Evolutionary conservation across 108 stramenopile species (phyloP).

Genomic region (Skeletonema grethae): DNA sequence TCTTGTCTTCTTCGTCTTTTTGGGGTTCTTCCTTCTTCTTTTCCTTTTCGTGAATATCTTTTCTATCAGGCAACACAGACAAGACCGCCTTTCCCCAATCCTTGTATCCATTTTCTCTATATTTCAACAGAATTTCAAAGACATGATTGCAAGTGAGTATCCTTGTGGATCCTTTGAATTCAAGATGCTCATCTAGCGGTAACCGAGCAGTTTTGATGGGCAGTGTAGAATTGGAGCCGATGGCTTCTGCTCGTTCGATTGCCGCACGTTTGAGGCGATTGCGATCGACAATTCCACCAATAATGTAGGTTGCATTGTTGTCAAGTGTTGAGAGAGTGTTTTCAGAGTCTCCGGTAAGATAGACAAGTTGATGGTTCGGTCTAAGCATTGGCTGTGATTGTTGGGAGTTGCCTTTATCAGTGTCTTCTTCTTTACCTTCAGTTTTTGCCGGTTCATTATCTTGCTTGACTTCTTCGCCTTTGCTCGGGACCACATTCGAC

Average conservation of each 20-base stretch:
- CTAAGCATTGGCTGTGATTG: neutral
- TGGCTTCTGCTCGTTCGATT: conserved; percentile 59
- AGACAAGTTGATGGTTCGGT: conserved; percentile 57
- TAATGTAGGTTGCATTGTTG: conserved; percentile 73
- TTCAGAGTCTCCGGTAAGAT: conserved; percentile 82
- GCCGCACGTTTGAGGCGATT: conserved; percentile 74
- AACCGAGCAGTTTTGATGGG: conserved; percentile 73
- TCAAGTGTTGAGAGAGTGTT: conserved; percentile 57
- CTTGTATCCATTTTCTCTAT: conserved; percentile 53
- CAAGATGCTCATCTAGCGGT: conserved; percentile 63
- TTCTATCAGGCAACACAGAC: conserved; percentile 70
- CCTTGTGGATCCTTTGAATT: conserved; percentile 60
- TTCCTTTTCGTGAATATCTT: conserved; percentile 45
- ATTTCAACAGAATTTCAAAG: conserved; percentile 80
- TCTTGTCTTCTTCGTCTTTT: neutral
- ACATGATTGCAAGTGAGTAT: conserved; percentile 85
- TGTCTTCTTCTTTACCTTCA: neutral
- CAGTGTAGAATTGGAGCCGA: conserved; percentile 61
- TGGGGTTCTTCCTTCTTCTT: conserved; percentile 28
- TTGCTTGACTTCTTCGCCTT: neutral
- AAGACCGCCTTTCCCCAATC: conserved; percentile 77
- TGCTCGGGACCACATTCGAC: neutral
- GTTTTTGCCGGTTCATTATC: neutral
- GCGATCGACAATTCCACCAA: conserved; percentile 89
- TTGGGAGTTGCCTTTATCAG: neutral